Conservation (phyloP, 2,329 filamentous ascomycete species). For the Stromatinia cepivora region DNA sequence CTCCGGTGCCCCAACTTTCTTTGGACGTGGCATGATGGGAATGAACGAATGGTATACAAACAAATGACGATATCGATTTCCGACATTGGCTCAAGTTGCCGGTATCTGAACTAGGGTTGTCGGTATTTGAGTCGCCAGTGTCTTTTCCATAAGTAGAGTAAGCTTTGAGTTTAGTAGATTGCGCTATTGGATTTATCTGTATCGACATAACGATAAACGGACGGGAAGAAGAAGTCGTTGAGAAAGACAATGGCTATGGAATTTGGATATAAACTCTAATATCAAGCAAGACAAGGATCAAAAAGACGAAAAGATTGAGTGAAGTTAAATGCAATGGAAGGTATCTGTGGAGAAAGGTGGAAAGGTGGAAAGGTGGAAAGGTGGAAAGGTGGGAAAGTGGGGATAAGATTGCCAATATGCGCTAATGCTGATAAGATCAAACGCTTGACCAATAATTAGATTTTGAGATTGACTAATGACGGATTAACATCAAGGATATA, state of each 20-base stretch:
- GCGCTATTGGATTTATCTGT: not conserved
- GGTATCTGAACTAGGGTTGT: not conserved
- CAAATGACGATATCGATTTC: not conserved
- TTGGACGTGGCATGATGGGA: constrained; percentile 61
- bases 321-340: not conserved
- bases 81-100: constrained; percentile 8
- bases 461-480: not conserved
- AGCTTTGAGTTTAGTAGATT: constrained; percentile 5
- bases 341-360: not conserved
- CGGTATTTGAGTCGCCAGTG: not conserved
- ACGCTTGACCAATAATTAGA: not conserved
- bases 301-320: not conserved
- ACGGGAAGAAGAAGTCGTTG: not conserved
- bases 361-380: not conserved
- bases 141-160: not conserved
- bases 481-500: constrained; percentile 13
- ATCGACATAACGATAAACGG: not conserved
- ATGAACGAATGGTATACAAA: not conserved
- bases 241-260: not conserved
- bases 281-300: too few species aligned
- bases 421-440: constrained; percentile 2
- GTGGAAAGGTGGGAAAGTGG: not conserved
- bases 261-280: not conserved
- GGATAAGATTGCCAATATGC: not conserved
- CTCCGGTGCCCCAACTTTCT: constrained; percentile 62